Evolutionary conservation across 495 filamentous ascomycete species (phyloP).

Genomic region (Podospora comata): DNA sequence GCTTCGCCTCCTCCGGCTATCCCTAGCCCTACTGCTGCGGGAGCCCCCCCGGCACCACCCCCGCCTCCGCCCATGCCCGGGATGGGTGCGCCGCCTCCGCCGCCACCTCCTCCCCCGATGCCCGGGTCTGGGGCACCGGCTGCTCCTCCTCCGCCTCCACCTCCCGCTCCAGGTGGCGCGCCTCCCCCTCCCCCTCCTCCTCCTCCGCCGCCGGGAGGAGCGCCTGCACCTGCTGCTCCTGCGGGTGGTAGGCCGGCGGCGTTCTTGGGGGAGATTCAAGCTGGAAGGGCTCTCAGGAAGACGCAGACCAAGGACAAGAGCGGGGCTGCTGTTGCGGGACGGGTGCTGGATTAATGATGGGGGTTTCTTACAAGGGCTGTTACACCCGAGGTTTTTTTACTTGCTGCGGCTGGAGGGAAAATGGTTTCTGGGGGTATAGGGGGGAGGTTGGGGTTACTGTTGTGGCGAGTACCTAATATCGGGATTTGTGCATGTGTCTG

Average conservation of each 20-base stretch:
- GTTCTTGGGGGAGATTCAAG: slow-evolving; percentile 75
- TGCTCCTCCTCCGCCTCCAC: slow-evolving; percentile 47
- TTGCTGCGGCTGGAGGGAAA: not conserved
- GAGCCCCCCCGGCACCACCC: slow-evolving; percentile 37
- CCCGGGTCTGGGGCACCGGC: slow-evolving; percentile 38
- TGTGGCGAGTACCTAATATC: not conserved
- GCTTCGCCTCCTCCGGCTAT: slow-evolving; percentile 39
- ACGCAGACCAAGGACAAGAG: slow-evolving; percentile 84
- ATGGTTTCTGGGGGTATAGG: not conserved
- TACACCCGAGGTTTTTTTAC: not conserved
- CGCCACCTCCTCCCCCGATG: slow-evolving; percentile 48
- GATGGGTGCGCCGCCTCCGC: slow-evolving; percentile 40
- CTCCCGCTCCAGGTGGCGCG: slow-evolving; percentile 39
- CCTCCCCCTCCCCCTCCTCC: slow-evolving; percentile 50
- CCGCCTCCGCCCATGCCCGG: slow-evolving; percentile 36
- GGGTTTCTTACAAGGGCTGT: slow-evolving; percentile 9
- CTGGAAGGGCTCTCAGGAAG: slow-evolving; percentile 74
- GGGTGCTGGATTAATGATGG: slow-evolving; percentile 55
- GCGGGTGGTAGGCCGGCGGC: slow-evolving; percentile 53
- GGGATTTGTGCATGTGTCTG: not conserved
- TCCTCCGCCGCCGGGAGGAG: slow-evolving; percentile 46
- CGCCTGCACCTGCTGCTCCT: slow-evolving; percentile 36
- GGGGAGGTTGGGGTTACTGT: not conserved
- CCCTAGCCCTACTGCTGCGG: slow-evolving; percentile 33
- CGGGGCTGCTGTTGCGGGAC: slow-evolving; percentile 62